phyloP scores from a whole-genome alignment of 2,329 filamentous ascomycete genomes.

The Neocatenulostroma microsporum region DNA sequence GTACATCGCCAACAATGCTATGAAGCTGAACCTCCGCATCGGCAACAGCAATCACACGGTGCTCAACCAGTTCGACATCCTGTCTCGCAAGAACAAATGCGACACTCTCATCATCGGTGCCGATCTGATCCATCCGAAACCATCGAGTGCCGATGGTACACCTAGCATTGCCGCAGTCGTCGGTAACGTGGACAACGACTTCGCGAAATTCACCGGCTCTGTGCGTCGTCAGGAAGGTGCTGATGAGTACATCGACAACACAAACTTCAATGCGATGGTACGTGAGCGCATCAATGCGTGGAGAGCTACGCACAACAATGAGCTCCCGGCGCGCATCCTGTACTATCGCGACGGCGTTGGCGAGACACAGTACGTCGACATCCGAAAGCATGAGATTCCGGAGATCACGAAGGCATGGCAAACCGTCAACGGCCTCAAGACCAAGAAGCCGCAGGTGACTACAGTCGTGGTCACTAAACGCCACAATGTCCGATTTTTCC shows the following conservation, averaged over 20 bases:
- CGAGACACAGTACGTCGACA: slow-evolving; percentile 23
- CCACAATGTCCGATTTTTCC: slow-evolving; percentile 37
- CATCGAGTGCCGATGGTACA: too few relatives aligned
- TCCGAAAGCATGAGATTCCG: background rate
- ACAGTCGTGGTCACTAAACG: slow-evolving; percentile 34
- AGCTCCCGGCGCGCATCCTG: slow-evolving; percentile 13
- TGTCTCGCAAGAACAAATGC: background rate
- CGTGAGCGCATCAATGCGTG: slow-evolving; percentile 2
- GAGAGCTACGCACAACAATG: background rate
- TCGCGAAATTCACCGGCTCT: slow-evolving; percentile 27
- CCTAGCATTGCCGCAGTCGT: slow-evolving; percentile 4
- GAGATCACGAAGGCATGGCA: too few relatives aligned
- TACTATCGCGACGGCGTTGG: slow-evolving; percentile 31
- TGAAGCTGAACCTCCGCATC: slow-evolving; percentile 6
- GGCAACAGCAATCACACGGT: background rate
- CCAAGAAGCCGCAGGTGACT: slow-evolving; percentile 13
- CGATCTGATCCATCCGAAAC: slow-evolving; percentile 5
- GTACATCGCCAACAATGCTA: slow-evolving; percentile 4
- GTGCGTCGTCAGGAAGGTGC: slow-evolving; percentile 24
- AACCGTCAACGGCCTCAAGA: too few relatives aligned
- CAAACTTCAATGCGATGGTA: slow-evolving; percentile 5
- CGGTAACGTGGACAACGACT: slow-evolving; percentile 5
- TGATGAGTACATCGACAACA: slow-evolving; percentile 5
- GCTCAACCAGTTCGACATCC: background rate
- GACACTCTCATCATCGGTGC: slow-evolving; percentile 6